A percentile compares a stretch with the other conserved stretches of the same genome.
Conservation (phyloP, 148 eudicot species). For the Spergularia marina region DNA sequence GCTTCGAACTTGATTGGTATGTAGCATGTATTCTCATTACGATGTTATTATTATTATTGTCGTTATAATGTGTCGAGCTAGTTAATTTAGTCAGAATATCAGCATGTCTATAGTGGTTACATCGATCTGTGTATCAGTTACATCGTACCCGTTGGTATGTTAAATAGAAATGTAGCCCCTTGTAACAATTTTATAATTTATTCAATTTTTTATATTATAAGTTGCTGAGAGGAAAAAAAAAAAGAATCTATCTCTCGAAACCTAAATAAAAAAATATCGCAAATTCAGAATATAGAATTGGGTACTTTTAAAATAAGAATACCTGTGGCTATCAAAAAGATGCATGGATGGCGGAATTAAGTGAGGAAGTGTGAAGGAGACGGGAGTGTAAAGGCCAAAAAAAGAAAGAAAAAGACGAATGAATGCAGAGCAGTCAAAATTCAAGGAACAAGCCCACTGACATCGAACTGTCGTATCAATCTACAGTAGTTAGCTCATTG, state of each 20-base stretch:
- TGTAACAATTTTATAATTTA: background rate
- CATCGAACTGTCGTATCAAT: constrained; percentile 12
- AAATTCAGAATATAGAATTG: too few species aligned
- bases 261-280: too few species aligned
- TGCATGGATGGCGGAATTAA: constrained; percentile 10
- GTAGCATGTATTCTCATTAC: too few species aligned
- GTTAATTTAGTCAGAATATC: too few species aligned
- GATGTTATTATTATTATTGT: background rate
- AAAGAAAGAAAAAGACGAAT: background rate
- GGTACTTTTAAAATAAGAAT: background rate
- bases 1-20: too few species aligned
- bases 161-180: too few species aligned
- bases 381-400: background rate
- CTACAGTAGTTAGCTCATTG: background rate
- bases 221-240: background rate
- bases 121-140: too few species aligned
- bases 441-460: background rate
- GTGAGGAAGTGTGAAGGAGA: constrained; percentile 5
- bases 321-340: background rate
- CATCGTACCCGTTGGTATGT: too few species aligned
- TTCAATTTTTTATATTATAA: background rate
- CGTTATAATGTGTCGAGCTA: too few species aligned
- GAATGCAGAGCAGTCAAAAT: constrained; percentile 2
- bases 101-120: too few species aligned
- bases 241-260: too few species aligned